Evolutionary conservation across 2,329 filamentous ascomycete genomes (phyloP).

Genomic region (Catunica adiposa): DNA sequence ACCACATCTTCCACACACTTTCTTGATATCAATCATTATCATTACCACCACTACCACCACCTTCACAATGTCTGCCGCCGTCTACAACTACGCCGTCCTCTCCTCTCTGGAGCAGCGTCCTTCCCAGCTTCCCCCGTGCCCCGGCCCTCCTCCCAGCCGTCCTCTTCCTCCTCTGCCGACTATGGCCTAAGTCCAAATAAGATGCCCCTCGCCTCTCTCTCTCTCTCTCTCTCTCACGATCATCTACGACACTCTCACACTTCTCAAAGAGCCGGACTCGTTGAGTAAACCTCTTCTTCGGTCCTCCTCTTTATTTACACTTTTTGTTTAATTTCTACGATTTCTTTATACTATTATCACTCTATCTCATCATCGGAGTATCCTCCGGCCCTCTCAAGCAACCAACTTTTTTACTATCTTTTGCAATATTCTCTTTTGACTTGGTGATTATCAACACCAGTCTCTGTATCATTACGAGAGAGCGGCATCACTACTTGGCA

Average conservation of each 20-base stretch:
- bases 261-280: neutral
- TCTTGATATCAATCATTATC: conserved; percentile 14
- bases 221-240: neutral
- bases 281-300: neutral
- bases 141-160: conserved; percentile 46
- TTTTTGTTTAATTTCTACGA: too few relatives aligned
- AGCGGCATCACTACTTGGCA: conserved; percentile 3
- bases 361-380: conserved; percentile 5
- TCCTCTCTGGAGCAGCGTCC: conserved; percentile 34
- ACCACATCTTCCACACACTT: conserved; percentile 16
- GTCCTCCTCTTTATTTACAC: conserved; percentile 4
- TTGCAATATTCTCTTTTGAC: conserved; percentile 7
- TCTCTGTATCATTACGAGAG: conserved; percentile 13
- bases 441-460: too few relatives aligned
- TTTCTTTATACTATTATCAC: conserved; percentile 1
- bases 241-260: conserved; percentile 1
- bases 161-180: conserved; percentile 50
- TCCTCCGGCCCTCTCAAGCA: conserved; percentile 4
- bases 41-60: conserved; percentile 2
- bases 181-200: conserved; percentile 34
- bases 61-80: conserved; percentile 6
- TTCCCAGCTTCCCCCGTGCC: conserved; percentile 50
- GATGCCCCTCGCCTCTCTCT: neutral
- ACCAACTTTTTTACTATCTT: conserved; percentile 9
- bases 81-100: conserved; percentile 6